Percentiles rank a stretch among this genome's conserved stretches.
Conservation (phyloP, 2,329 filamentous ascomycete species). For the Westerdykella aurantiaca region DNA sequence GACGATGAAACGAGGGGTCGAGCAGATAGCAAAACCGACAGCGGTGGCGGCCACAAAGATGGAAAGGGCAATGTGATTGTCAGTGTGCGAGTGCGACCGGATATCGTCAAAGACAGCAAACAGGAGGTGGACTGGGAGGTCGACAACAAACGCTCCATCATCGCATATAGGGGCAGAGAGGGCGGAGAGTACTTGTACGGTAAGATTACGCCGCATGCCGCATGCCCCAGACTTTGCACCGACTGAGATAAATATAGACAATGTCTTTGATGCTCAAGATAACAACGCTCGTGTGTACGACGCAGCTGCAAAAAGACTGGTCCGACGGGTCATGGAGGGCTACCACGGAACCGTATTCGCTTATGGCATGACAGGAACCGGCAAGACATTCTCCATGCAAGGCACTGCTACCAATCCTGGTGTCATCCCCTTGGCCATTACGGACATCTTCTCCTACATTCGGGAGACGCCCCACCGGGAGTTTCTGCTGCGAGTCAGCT, state of each 20-base stretch:
- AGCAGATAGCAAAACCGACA: constrained; percentile 23
- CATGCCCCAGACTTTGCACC: constrained; percentile 8
- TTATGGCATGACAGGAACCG: constrained; percentile 98
- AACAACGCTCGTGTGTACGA: constrained; percentile 95
- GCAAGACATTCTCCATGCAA: constrained; percentile 99
- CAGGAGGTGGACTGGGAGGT: constrained; percentile 86
- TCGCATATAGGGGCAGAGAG: constrained; percentile 81
- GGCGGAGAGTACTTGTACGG: constrained; percentile 90
- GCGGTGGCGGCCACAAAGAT: constrained; percentile 49
- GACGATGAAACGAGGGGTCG: constrained; percentile 56
- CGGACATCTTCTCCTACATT: constrained; percentile 98
- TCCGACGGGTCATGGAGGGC: constrained; percentile 96
- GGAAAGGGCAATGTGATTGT: constrained; percentile 92
- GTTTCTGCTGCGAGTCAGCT: constrained; percentile 91
- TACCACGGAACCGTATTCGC: constrained; percentile 98
- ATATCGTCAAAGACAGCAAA: constrained; percentile 60
- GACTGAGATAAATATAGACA: constrained; percentile 56
- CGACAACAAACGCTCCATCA: constrained; percentile 73
- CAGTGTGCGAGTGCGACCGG: constrained; percentile 87
- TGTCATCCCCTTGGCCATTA: constrained; percentile 94
- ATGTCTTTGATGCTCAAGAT: constrained; percentile 90
- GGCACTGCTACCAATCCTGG: constrained; percentile 91
- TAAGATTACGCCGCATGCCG: constrained; percentile 44
- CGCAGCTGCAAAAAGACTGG: constrained; percentile 84
- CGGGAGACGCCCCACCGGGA: constrained; percentile 92